A percentile compares a stretch with the other conserved stretches of the same genome.
Conservation (phyloP, 345 rosid genomes). For the Heritiera littoralis region DNA sequence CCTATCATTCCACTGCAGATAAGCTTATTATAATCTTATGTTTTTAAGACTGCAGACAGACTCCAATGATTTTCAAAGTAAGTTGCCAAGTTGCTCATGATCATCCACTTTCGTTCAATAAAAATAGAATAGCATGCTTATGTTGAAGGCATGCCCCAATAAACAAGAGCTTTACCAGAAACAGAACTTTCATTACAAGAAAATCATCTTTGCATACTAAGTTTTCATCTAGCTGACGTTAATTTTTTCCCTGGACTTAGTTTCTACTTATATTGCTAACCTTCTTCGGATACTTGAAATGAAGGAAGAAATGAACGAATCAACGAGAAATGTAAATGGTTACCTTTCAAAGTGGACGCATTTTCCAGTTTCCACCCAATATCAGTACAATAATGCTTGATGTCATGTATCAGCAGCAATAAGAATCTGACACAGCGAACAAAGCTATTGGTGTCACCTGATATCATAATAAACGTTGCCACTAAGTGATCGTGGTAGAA, state of each 20-base stretch:
- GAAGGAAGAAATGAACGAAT: not conserved
- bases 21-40: not conserved
- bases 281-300: not conserved
- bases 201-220: not conserved
- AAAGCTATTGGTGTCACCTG: constrained; percentile 20
- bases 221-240: not conserved
- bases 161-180: constrained; percentile 20
- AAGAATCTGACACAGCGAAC: constrained; percentile 23
- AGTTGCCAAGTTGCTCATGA: constrained; percentile 4
- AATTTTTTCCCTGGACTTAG: not conserved
- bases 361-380: not conserved
- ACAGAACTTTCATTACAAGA: constrained; percentile 2
- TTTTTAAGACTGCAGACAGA: not conserved
- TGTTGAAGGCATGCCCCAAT: constrained; percentile 29
- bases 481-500: constrained; percentile 4
- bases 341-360: not conserved
- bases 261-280: constrained; percentile 17
- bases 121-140: not conserved
- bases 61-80: not conserved
- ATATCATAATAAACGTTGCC: not conserved
- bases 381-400: constrained; percentile 19
- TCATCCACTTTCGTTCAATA: constrained; percentile 24
- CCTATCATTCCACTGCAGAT: not conserved
- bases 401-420: constrained; percentile 16
- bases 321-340: not conserved